A percentile compares a stretch with the other conserved stretches of the same genome.
Evolutionary conservation across 306 rosid genomes (phyloP).

Genomic region (apple (Malus domestica)): ASM211411v1 NC_041799.1:2475501-2476000

Average conservation of each 20-base stretch:
- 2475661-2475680: constrained; percentile 66
- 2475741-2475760: constrained; percentile 76
- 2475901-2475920: not conserved
- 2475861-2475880: constrained; percentile 64
- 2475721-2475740: constrained; percentile 56
- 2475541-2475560: constrained; percentile 68
- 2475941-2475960: not conserved
- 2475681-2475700: constrained; percentile 59
- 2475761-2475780: constrained; percentile 83
- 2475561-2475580: constrained; percentile 46
- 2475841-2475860: constrained; percentile 89
- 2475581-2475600: constrained; percentile 46
- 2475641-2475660: constrained; percentile 55
- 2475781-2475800: constrained; percentile 82
- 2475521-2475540: constrained; percentile 73
- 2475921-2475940: not conserved
- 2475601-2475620: constrained; percentile 60
- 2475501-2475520: constrained; percentile 48
- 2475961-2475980: no score
- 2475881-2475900: not conserved
- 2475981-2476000: not conserved
- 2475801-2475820: constrained; percentile 81
- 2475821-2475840: constrained; percentile 69
- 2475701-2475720: constrained; percentile 47
- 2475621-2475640: constrained; percentile 50